phyloP scores from a whole-genome alignment of 192 early-diverging fungal species.

The Rhizophagus clarus region DNA sequence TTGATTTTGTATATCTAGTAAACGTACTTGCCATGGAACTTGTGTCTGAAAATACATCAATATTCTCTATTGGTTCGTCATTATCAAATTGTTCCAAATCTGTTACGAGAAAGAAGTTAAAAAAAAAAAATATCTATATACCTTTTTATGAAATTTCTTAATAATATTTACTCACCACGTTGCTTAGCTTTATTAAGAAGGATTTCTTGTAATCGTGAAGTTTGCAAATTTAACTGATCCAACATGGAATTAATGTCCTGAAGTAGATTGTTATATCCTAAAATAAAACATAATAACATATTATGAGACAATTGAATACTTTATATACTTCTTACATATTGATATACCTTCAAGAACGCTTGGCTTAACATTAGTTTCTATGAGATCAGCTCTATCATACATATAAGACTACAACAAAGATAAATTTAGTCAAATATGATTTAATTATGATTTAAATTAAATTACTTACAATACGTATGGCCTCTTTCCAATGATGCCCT shows the following conservation, averaged over 20 bases:
- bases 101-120: not conserved
- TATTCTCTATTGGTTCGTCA: slow-evolving; percentile 74
- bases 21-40: slow-evolving; percentile 90
- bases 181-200: slow-evolving; percentile 33
- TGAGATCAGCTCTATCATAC: slow-evolving; percentile 64
- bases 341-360: slow-evolving; percentile 54
- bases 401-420: slow-evolving; percentile 47
- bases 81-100: slow-evolving; percentile 29
- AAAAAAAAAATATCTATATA: not conserved
- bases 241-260: slow-evolving; percentile 68
- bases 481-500: slow-evolving; percentile 78
- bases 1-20: slow-evolving; percentile 74
- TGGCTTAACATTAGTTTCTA: slow-evolving; percentile 76
- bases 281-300: not conserved
- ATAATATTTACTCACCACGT: not conserved
- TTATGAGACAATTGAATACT: not conserved
- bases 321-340: slow-evolving; percentile 33
- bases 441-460: not conserved
- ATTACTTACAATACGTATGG: slow-evolving; percentile 58
- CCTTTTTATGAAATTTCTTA: not conserved
- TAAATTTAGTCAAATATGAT: not conserved
- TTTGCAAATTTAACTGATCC: slow-evolving; percentile 67
- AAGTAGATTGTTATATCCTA: slow-evolving; percentile 52
- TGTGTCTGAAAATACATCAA: slow-evolving; percentile 96
- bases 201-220: slow-evolving; percentile 56